These are phyloP conservation scores for Oropetium thomaeum DNA, from an alignment of 176 grass and related monocot species.

Conservation along the genomic window DNA sequence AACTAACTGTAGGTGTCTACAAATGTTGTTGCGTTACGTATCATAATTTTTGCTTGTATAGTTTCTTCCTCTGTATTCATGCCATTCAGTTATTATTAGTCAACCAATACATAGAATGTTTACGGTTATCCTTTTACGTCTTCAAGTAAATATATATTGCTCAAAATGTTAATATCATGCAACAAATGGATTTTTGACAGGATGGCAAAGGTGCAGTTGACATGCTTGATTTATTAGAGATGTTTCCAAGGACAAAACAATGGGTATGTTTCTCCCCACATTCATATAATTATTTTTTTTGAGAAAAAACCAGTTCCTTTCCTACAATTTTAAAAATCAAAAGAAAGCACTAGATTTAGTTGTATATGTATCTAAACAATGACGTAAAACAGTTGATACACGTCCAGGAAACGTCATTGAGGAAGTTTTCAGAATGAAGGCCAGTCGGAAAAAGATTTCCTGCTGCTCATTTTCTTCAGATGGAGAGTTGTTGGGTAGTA, in stretches of 20 bases:
- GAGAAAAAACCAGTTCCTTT: not conserved
- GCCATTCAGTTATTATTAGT: not conserved
- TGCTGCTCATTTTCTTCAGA: slow-evolving; percentile 56
- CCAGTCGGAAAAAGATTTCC: slow-evolving; percentile 27
- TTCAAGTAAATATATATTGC: not conserved
- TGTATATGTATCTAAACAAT: not conserved
- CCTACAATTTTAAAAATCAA: not conserved
- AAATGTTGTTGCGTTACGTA: not conserved
- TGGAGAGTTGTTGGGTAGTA: slow-evolving; percentile 44
- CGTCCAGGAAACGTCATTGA: slow-evolving; percentile 4
- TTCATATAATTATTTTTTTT: not conserved
- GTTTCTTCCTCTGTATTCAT: not conserved
- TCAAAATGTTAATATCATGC: not conserved
- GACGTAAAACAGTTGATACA: not conserved
- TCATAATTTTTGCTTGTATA: not conserved
- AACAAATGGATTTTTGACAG: not conserved
- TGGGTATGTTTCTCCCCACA: not conserved
- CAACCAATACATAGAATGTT: not conserved
- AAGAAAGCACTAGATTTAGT: not conserved
- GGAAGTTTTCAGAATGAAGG: slow-evolving; percentile 1
- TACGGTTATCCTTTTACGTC: not conserved
- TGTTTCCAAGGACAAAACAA: not conserved
- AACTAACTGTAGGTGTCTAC: slow-evolving; percentile 4
- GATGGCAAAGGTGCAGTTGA: not conserved
- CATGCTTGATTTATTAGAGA: slow-evolving; percentile 2